Conservation (phyloP, 2,329 filamentous ascomycete species). For the Colletotrichum sp. region DNA sequence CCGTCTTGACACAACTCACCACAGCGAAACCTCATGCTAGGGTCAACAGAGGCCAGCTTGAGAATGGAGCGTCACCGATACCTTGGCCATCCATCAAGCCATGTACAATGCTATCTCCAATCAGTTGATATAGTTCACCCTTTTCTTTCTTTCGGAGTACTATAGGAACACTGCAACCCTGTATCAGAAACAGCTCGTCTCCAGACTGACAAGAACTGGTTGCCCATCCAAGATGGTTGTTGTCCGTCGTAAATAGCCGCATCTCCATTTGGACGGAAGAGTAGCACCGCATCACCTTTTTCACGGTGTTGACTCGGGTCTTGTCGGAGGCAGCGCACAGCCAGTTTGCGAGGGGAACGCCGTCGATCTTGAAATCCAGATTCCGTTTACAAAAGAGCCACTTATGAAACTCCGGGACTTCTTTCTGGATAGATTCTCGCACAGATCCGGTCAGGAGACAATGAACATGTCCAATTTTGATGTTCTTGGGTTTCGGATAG, state of each 20-base stretch:
- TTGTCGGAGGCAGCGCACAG: background rate
- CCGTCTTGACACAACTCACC: no score
- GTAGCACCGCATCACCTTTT: background rate
- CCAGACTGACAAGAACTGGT: background rate
- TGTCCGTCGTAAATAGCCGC: background rate
- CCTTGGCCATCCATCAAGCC: background rate
- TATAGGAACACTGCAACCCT: background rate
- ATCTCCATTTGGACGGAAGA: background rate
- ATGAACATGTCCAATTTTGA: fast-evolving
- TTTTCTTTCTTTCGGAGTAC: no score
- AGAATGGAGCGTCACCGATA: background rate
- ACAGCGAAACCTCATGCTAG: no score
- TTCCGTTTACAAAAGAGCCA: background rate
- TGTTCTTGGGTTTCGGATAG: background rate
- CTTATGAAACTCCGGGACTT: background rate
- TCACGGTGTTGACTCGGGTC: background rate
- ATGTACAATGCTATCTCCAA: background rate
- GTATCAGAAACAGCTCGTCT: background rate
- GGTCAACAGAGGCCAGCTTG: no score
- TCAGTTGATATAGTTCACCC: background rate
- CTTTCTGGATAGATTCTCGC: background rate
- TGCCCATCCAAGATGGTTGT: background rate
- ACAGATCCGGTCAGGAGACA: background rate
- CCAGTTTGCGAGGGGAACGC: background rate
- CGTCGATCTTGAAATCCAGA: background rate